Percentiles rank a stretch among this genome's conserved stretches.
Conservation (phyloP, 83 land plant genomes). For the Diphasiastrum complanatum region DNA sequence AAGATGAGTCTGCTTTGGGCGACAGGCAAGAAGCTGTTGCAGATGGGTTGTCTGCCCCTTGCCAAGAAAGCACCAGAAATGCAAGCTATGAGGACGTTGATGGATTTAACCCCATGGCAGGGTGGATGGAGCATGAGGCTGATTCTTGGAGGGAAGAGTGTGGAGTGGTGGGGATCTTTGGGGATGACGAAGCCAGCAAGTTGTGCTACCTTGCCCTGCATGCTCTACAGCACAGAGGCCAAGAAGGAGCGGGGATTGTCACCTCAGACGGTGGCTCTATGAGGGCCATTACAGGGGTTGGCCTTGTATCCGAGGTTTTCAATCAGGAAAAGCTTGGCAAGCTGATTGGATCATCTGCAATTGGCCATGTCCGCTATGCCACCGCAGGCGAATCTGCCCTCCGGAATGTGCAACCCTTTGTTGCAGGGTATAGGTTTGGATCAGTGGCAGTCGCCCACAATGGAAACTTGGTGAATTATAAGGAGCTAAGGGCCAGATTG, state of each 20-base stretch:
- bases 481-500: constrained; percentile 40
- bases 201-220: constrained; percentile 28
- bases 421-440: constrained; percentile 79
- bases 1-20: too few species aligned
- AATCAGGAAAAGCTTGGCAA: constrained; percentile 40
- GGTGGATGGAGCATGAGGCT: constrained; percentile 8
- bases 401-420: constrained; percentile 87
- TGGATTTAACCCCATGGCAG: constrained; percentile 14
- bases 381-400: constrained; percentile 74
- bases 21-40: too few species aligned
- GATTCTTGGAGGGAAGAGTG: constrained; percentile 11
- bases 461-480: constrained; percentile 84
- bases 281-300: constrained; percentile 60
- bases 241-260: constrained; percentile 28
- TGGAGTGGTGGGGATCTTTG: constrained; percentile 26
- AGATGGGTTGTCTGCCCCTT: too few species aligned
- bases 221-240: constrained; percentile 29
- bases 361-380: constrained; percentile 88
- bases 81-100: background rate
- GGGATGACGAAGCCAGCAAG: constrained; percentile 23
- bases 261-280: constrained; percentile 32
- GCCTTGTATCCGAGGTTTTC: constrained; percentile 84
- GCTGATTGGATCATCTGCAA: constrained; percentile 54
- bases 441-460: constrained; percentile 86
- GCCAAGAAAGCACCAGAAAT: too few species aligned